Evolutionary conservation across 768 basidiomycete genomes (phyloP).

Genomic region (Mycena maculata): DNA sequence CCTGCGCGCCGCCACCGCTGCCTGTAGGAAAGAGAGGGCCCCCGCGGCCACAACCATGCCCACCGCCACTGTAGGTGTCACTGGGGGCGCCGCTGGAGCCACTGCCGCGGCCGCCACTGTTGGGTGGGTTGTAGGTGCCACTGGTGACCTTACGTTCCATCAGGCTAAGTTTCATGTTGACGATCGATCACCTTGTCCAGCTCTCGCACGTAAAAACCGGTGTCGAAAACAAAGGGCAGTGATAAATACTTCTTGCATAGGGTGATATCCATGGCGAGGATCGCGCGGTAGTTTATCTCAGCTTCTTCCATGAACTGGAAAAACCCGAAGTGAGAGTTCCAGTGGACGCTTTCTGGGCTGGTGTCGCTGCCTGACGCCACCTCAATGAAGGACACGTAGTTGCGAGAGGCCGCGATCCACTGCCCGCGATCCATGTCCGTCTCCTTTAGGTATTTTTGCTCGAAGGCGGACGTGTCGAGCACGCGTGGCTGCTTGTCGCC

Average conservation of each 20-base stretch:
- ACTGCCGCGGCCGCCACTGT: neutral
- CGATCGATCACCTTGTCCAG: neutral
- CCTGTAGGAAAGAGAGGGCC: conserved; percentile 22
- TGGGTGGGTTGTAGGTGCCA: neutral
- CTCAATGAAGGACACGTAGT: neutral
- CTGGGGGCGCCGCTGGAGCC: neutral
- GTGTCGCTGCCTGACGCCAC: no score
- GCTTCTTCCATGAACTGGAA: neutral
- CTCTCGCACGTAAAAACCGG: neutral
- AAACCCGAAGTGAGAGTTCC: neutral
- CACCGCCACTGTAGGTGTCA: no score
- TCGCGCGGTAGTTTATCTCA: neutral
- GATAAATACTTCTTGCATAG: neutral
- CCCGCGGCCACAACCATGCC: neutral
- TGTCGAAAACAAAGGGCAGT: neutral
- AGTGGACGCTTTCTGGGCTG: no score
- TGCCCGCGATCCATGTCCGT: neutral
- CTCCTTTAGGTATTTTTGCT: neutral
- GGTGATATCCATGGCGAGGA: neutral
- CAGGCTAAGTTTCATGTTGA: neutral
- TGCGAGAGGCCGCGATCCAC: neutral
- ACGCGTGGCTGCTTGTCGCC: neutral
- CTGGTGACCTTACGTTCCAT: neutral
- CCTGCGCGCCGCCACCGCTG: conserved; percentile 13
- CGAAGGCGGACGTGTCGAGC: neutral